phyloP scores from a whole-genome alignment of 1,284 basidiomycete species.

The Ceratobasidium sp. region DNA sequence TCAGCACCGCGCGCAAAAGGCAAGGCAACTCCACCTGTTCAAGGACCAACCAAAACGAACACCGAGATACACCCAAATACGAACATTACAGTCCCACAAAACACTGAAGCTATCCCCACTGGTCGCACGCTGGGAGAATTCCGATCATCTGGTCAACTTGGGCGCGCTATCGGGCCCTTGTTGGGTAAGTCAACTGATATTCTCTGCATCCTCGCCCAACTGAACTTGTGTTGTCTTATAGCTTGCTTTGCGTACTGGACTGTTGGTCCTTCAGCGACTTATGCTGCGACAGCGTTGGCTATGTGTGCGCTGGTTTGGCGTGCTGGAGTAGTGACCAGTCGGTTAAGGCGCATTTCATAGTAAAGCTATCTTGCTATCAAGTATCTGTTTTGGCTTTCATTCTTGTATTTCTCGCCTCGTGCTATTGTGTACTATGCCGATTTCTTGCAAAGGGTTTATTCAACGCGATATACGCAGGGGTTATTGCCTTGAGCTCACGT shows the following conservation, averaged over 20 bases:
- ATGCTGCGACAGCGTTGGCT: slow-evolving; percentile 66
- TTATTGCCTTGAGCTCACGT: too few relatives aligned
- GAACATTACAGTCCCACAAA: background rate
- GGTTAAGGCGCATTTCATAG: background rate
- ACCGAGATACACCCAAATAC: background rate
- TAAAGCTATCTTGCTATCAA: background rate
- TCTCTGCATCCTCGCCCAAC: slow-evolving; percentile 5
- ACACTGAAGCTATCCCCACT: slow-evolving; percentile 57
- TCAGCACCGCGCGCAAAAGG: slow-evolving; percentile 32
- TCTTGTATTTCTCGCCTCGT: background rate
- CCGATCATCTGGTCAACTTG: slow-evolving; percentile 87
- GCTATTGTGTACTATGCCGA: background rate
- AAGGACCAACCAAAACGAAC: background rate
- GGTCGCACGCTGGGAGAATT: slow-evolving; percentile 86
- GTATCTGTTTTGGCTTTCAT: background rate
- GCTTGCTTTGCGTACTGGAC: slow-evolving; percentile 89
- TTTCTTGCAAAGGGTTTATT: background rate
- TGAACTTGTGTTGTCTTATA: slow-evolving; percentile 47
- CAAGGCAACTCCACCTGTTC: background rate
- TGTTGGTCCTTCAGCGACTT: slow-evolving; percentile 81
- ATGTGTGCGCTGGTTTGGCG: slow-evolving; percentile 55
- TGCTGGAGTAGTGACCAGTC: slow-evolving; percentile 1
- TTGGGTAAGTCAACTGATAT: slow-evolving; percentile 60
- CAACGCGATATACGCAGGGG: too few relatives aligned
- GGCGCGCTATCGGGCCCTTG: slow-evolving; percentile 86